Conservation (phyloP, 495 filamentous ascomycete species). For the Zalerion maritima region DNA sequence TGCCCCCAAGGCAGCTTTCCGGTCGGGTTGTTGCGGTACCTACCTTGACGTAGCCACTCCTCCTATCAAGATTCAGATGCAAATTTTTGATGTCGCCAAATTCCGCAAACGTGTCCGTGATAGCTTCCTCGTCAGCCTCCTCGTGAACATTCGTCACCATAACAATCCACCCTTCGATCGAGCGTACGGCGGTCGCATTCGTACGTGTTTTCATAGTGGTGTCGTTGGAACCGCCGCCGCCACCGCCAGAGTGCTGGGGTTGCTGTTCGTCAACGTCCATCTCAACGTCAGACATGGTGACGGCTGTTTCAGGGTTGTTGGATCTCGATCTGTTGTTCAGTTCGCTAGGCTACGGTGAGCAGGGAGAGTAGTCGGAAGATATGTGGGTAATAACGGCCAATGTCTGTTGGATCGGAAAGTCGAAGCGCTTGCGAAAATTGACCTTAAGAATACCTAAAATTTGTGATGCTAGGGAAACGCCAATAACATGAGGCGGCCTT, state of each 20-base stretch:
- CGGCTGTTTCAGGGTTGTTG: too few species aligned
- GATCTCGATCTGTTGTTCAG: too few species aligned
- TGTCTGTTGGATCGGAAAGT: too few species aligned
- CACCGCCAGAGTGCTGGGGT: constrained; percentile 19
- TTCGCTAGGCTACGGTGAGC: too few species aligned
- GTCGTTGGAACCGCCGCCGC: constrained; percentile 34
- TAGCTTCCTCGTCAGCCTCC: constrained; percentile 89
- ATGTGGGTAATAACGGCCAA: too few species aligned
- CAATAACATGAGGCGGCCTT: too few species aligned
- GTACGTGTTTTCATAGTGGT: constrained; percentile 56
- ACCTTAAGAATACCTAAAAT: too few species aligned
- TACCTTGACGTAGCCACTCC: constrained; percentile 97
- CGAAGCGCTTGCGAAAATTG: too few species aligned
- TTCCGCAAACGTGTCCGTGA: constrained; percentile 89
- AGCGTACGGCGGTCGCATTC: constrained; percentile 83
- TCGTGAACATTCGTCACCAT: constrained; percentile 95
- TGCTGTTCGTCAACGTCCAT: constrained; percentile 65
- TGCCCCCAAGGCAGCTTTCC: constrained; percentile 1
- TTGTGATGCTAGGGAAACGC: too few species aligned
- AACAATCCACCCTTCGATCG: constrained; percentile 98
- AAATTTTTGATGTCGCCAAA: constrained; percentile 97
- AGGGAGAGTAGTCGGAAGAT: too few species aligned
- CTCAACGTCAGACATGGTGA: constrained; percentile 49
- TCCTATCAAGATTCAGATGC: constrained; percentile 83
- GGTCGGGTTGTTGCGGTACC: constrained; percentile 8